phyloP scores from a whole-genome alignment of 2,329 filamentous ascomycete species.

The Chalara sp. region DNA sequence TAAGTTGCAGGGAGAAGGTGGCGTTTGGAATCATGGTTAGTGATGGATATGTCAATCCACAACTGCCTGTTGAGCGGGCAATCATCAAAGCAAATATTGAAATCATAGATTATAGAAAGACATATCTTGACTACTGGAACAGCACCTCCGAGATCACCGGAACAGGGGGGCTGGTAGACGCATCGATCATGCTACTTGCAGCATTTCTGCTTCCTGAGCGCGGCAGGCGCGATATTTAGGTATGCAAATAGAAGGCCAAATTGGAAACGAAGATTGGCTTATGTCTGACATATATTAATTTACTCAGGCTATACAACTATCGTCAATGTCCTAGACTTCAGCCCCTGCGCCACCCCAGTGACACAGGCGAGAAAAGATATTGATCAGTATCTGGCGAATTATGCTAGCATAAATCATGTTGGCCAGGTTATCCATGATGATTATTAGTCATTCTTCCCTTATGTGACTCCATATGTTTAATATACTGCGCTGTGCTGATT shows the following conservation, averaged over 20 bases:
- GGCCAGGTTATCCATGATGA: too few species aligned
- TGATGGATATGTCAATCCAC: slow-evolving; percentile 24
- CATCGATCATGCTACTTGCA: too few species aligned
- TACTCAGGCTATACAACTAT: slow-evolving; percentile 23
- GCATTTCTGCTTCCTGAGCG: neutral
- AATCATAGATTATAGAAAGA: neutral
- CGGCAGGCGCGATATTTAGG: slow-evolving; percentile 42
- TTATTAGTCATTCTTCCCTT: too few species aligned
- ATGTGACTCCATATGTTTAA: neutral
- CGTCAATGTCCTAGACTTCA: slow-evolving; percentile 65
- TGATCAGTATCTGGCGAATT: too few species aligned
- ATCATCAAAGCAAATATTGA: too few species aligned
- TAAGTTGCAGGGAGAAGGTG: neutral
- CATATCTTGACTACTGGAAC: neutral
- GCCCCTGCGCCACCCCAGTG: slow-evolving; percentile 52
- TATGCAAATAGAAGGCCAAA: slow-evolving; percentile 31
- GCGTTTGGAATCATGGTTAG: slow-evolving; percentile 21
- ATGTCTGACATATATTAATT: slow-evolving; percentile 30
- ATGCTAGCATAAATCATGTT: too few species aligned
- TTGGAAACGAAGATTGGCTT: too few species aligned
- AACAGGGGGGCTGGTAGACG: neutral
- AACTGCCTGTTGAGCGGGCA: slow-evolving; percentile 27
- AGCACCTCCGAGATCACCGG: neutral
- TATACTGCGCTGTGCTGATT: neutral
- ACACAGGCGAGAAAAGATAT: slow-evolving; percentile 18